Percentiles rank a stretch among this genome's conserved stretches.
phyloP scores from a whole-genome alignment of 768 basidiomycete genomes.

The Termitomyces eurrhizus region DNA sequence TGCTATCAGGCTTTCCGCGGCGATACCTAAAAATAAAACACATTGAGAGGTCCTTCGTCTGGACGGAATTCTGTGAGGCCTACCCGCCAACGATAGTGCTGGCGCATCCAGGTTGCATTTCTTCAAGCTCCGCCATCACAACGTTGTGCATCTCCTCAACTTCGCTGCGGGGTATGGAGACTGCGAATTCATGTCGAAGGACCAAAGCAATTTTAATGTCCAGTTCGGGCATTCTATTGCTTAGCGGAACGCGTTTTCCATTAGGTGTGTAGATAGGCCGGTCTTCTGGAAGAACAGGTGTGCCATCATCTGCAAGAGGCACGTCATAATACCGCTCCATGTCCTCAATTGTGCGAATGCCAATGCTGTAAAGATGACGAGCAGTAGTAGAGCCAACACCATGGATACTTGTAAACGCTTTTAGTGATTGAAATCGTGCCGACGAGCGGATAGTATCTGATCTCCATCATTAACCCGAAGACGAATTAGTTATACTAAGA shows the following conservation, averaged over 20 bases:
- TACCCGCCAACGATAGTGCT: slow-evolving; percentile 84
- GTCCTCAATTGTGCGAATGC: slow-evolving; percentile 65
- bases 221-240: slow-evolving; percentile 24
- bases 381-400: slow-evolving; percentile 75
- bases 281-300: slow-evolving; percentile 5
- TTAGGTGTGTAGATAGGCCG: slow-evolving; percentile 30
- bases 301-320: slow-evolving; percentile 17
- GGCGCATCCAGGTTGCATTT: slow-evolving; percentile 61
- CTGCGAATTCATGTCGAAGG: slow-evolving; percentile 52
- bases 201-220: slow-evolving; percentile 57
- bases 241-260: slow-evolving; percentile 18
- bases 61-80: slow-evolving; percentile 18
- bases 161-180: slow-evolving; percentile 63
- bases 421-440: slow-evolving; percentile 52
- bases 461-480: neutral
- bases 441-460: slow-evolving; percentile 45
- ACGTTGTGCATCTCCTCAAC: slow-evolving; percentile 72
- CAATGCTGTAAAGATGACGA: slow-evolving; percentile 57
- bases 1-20: slow-evolving; percentile 75
- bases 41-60: neutral
- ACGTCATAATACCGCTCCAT: slow-evolving; percentile 65
- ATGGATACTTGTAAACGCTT: slow-evolving; percentile 59
- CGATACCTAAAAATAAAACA: slow-evolving; percentile 62
- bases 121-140: slow-evolving; percentile 63
- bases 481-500: slow-evolving; percentile 6